Evolutionary conservation across 768 basidiomycete species (phyloP).

Genomic region (Pulveroboletus sp.): DNA sequence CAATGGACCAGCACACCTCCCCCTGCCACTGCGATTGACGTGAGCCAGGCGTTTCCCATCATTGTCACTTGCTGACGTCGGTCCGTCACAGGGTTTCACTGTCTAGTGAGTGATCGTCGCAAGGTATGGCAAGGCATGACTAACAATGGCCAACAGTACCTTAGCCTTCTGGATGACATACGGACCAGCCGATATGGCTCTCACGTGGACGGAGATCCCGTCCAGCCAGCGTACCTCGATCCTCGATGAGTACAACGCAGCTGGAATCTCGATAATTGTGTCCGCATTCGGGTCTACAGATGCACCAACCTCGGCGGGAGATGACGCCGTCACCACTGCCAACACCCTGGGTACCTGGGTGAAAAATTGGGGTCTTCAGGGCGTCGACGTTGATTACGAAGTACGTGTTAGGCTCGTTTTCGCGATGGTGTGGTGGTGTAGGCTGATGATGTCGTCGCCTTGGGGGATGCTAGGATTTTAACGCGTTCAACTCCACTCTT

Average conservation of each 20-base stretch:
- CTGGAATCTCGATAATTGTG: slow-evolving; percentile 56
- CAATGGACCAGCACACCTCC: not conserved
- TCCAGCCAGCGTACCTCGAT: slow-evolving; percentile 37
- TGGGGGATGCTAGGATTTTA: slow-evolving; percentile 45
- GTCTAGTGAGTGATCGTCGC: slow-evolving; percentile 24
- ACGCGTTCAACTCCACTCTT: slow-evolving; percentile 37
- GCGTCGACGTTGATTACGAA: slow-evolving; percentile 53
- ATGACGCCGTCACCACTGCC: slow-evolving; percentile 35
- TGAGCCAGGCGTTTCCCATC: slow-evolving; percentile 13
- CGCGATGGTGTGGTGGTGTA: not conserved
- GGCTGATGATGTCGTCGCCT: not conserved
- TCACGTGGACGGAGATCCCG: slow-evolving; percentile 39
- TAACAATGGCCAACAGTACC: slow-evolving; percentile 16
- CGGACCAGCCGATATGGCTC: slow-evolving; percentile 43
- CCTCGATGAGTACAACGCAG: slow-evolving; percentile 45
- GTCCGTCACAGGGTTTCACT: slow-evolving; percentile 26
- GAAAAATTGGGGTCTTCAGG: slow-evolving; percentile 41
- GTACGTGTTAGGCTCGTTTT: slow-evolving; percentile 7
- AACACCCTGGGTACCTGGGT: slow-evolving; percentile 42
- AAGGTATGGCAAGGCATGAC: not conserved
- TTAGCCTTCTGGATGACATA: slow-evolving; percentile 38
- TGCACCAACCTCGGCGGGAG: slow-evolving; percentile 34
- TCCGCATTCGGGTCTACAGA: slow-evolving; percentile 46
- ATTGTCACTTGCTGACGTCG: not conserved
- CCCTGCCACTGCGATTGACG: slow-evolving; percentile 35